Percentiles rank a stretch among this genome's conserved stretches.
These are phyloP conservation scores for Plantago major DNA, from an alignment of 257 asterid species.

Conservation along the genomic window DNA sequence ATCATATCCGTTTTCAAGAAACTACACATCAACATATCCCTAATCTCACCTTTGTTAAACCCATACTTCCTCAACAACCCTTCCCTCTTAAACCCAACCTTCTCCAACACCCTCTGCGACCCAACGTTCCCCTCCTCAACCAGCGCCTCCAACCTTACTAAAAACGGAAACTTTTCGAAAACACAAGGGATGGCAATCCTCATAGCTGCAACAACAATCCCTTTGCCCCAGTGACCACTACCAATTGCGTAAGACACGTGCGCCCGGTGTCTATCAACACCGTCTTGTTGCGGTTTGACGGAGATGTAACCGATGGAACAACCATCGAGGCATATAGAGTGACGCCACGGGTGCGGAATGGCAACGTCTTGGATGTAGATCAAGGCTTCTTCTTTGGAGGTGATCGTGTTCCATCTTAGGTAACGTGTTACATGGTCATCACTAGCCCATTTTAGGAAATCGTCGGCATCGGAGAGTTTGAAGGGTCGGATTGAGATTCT, in stretches of 20 bases:
- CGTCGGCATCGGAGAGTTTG: conserved; percentile 49
- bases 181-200: conserved; percentile 40
- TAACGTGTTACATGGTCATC: conserved; percentile 49
- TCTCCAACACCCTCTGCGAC: conserved; percentile 59
- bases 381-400: conserved; percentile 46
- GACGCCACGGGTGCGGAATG: conserved; percentile 70
- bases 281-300: conserved; percentile 37
- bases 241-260: conserved; percentile 55
- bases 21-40: conserved; percentile 58
- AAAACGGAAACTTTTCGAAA: conserved; percentile 35
- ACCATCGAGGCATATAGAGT: conserved; percentile 50
- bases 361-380: conserved; percentile 46
- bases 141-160: conserved; percentile 65
- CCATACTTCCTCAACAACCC: conserved; percentile 59
- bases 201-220: conserved; percentile 48
- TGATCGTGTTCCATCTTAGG: conserved; percentile 53
- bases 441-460: conserved; percentile 56
- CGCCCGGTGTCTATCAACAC: conserved; percentile 55
- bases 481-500: conserved; percentile 53
- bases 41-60: conserved; percentile 56
- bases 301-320: conserved; percentile 59
- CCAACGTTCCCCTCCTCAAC: conserved; percentile 65
- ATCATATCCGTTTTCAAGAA: conserved; percentile 40
- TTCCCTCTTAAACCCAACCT: conserved; percentile 59
- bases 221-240: conserved; percentile 49